Base-by-base conservation (phyloP, 768 basidiomycete species). In the Lactarius tabidus region DNA sequence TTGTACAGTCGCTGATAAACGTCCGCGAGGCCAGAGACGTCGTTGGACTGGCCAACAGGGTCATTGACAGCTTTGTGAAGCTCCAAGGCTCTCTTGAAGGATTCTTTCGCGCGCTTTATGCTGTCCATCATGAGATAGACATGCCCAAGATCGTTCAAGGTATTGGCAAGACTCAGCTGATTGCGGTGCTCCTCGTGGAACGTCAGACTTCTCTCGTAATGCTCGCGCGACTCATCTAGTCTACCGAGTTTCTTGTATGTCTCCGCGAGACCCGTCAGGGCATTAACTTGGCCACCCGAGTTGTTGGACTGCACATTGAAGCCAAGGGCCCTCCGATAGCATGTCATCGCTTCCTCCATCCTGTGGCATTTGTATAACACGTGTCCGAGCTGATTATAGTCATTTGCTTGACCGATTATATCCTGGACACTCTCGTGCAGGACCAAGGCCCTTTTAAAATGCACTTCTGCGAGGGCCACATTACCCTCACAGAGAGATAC, bases 21-120 rank as follows among this genome's bases (percentile, higher is more conserved):
- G n/a, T 60, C 67, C 8, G 64, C 67, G 9, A 67, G 59, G 51
- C 55, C 57, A 12, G 43, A 57, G 12, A 48, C 41, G 33, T 52
- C 67, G 41, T 67, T 67, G 23, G 63, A 64, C 23, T 66, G 67
- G 7, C 67, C 67, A 10, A 67, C 56, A 51, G 56, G 36, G 23
- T 67, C 67, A 52, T 61, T 65, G 4, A 65, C 64, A 17, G 31
- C 53, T 36, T 52, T 31, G 6, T 67, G 59, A 48, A 51, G 59
- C 14, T 53, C 45, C 0, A 66, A 14, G 0, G 67, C 63, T 29
- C 39, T 53, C 23, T 66, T 59, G 20, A 67, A 66, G n/a, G 35
- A 52, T 8, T 60, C 63, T 17, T 31, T 28, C 1, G 67, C 67
- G 6, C 33, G 43, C 26, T 20, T 36, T 33, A 60, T 52, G 5